These are phyloP conservation scores for Avena atlantica DNA, from an alignment of 176 grass and related monocot genomes.

Conservation along the genomic window DNA sequence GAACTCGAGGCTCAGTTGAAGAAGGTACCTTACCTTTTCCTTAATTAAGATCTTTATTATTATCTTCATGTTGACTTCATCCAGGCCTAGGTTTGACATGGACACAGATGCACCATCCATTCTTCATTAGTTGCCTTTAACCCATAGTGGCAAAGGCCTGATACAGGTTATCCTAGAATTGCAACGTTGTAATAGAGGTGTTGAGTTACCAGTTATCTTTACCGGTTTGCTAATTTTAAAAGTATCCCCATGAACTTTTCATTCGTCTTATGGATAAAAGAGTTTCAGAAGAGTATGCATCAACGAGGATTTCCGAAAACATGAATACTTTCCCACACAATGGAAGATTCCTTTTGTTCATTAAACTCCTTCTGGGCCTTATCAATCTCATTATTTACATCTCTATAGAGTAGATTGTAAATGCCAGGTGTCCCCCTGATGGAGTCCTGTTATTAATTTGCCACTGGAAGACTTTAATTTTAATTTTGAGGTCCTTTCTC, in stretches of 20 bases:
- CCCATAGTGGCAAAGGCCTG: background rate
- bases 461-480: background rate
- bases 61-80: constrained; percentile 11
- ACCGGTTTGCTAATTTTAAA: background rate
- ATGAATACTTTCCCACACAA: background rate
- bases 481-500: constrained; percentile 27
- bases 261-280: background rate
- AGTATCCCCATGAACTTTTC: constrained; percentile 1
- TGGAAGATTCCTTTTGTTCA: background rate
- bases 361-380: background rate
- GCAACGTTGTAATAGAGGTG: background rate
- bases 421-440: background rate
- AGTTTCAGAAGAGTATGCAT: constrained; percentile 11
- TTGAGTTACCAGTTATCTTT: constrained; percentile 2
- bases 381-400: background rate
- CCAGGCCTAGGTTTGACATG: constrained; percentile 30
- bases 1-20: constrained; percentile 93
- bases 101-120: background rate
- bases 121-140: background rate
- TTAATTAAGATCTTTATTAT: constrained; percentile 26
- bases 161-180: background rate
- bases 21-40: constrained; percentile 60
- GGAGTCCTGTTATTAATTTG: constrained; percentile 6
- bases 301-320: background rate
- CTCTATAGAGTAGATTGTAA: background rate